These are phyloP conservation scores for Conoideocrella luteorostrata DNA, from an alignment of 2,329 filamentous ascomycete genomes.

Conservation along the genomic window DNA sequence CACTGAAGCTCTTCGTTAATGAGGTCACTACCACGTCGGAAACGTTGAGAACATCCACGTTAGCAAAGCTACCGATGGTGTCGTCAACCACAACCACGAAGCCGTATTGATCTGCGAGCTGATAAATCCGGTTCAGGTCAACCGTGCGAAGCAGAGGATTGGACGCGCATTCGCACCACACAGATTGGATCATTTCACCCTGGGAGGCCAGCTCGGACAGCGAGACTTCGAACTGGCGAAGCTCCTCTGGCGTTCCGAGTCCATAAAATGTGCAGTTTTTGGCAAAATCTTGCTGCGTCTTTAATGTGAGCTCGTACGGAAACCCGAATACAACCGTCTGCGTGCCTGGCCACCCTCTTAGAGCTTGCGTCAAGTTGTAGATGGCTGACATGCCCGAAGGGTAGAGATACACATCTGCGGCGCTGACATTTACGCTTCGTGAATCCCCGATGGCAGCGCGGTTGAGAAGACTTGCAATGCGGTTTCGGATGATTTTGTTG, in stretches of 20 bases:
- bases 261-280: not conserved
- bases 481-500: not conserved
- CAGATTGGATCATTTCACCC: not conserved
- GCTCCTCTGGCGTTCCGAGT: not conserved
- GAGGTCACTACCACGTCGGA: slow-evolving; percentile 40
- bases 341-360: not conserved
- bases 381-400: slow-evolving; percentile 1
- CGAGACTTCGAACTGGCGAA: not conserved
- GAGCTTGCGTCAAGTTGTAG: not conserved
- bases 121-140: slow-evolving; percentile 14
- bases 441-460: not conserved
- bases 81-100: slow-evolving; percentile 34
- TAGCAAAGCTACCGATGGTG: slow-evolving; percentile 32
- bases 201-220: not conserved
- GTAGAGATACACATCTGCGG: not conserved
- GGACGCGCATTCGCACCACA: not conserved
- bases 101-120: slow-evolving; percentile 24
- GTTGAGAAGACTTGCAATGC: not conserved
- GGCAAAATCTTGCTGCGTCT: not conserved
- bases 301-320: not conserved
- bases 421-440: not conserved
- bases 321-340: not conserved
- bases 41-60: slow-evolving; percentile 34
- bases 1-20: slow-evolving; percentile 47
- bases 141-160: slow-evolving; percentile 17